Evolutionary conservation across 2,329 filamentous ascomycete genomes (phyloP), one percentile per base, ranked within the genome.

Genomic region (Paraphaeosphaeria sporulosa): DNA sequence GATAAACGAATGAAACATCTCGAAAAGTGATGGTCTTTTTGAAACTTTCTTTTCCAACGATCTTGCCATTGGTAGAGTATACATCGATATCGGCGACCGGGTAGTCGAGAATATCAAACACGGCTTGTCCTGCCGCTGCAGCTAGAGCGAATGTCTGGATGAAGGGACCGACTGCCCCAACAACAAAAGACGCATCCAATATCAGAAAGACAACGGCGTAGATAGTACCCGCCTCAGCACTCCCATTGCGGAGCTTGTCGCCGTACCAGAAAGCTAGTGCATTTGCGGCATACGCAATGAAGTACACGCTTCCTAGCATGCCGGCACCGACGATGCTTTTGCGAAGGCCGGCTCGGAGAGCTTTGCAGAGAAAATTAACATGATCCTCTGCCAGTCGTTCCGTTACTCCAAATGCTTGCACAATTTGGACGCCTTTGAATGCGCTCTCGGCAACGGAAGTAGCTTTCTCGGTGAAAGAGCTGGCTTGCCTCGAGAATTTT

Each of bases 151-250:
- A 86, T 67, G 72, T 83, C 74, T 87, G 86, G 15, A 90, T 76
- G 51, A 89, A 83, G 0, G 88, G 88, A 0, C 87, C 87, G 52
- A 89, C 86, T 55, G 84, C 83, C 32, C 87, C 86, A 25, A 90
- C 80, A 36, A 90, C 83, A 51, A 90, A 85, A 9, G 86, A 87
- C 27, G 86, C 86, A 64, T 90, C 87, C 1, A 89, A 81, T 12
- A 89, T 85, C 32, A 90, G 78, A 55, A 89, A 87, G 13, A 89
- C 86, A 32, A 89, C 87, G 0, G 87, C 88, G 65, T 89, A 89
- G 17, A 87, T 80, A 1, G 83, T 85, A 36, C 84, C 83, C 27
- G 83, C 83, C 60, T 76, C 73, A 2, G 69, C 70, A 58, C 66
- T 69, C 17, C 64, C 68, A 25, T 66, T 27, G 19, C 72, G 67